Evolutionary conservation across 2,329 filamentous ascomycete genomes (phyloP).

Genomic region (Niveomyces coronatus): DNA sequence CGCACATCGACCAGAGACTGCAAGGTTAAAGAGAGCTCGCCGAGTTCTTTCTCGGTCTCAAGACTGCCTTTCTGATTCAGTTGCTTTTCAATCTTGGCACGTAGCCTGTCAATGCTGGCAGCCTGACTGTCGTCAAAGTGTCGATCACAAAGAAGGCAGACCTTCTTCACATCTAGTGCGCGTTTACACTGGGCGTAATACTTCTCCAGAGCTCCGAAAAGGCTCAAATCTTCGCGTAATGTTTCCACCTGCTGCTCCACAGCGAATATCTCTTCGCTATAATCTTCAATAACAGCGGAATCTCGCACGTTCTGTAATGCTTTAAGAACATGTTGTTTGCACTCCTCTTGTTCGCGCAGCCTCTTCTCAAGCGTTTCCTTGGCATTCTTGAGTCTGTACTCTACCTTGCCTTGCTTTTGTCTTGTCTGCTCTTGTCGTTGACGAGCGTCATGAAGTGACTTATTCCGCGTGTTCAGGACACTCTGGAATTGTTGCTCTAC

Average conservation of each 20-base stretch:
- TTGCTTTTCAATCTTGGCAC: constrained; percentile 55
- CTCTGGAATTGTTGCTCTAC: constrained; percentile 63
- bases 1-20: constrained; percentile 52
- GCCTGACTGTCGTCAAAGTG: constrained; percentile 51
- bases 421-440: constrained; percentile 58
- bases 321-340: constrained; percentile 44
- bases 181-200: constrained; percentile 63
- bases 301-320: constrained; percentile 36
- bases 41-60: constrained; percentile 51
- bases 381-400: constrained; percentile 58
- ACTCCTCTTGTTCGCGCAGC: constrained; percentile 49
- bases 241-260: constrained; percentile 49
- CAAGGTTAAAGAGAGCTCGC: constrained; percentile 38
- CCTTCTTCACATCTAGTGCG: constrained; percentile 55
- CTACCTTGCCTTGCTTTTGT: constrained; percentile 65
- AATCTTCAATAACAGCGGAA: constrained; percentile 41
- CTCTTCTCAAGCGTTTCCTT: constrained; percentile 56
- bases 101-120: constrained; percentile 50
- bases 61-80: constrained; percentile 52
- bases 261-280: constrained; percentile 38
- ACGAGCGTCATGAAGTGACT: constrained; percentile 52
- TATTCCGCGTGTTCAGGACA: constrained; percentile 46
- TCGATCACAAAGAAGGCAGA: constrained; percentile 68
- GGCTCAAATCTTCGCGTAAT: constrained; percentile 55
- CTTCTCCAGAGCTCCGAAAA: constrained; percentile 57